Conservation (phyloP, 148 eudicot species). For the Chenopodium suecicum region DNA sequence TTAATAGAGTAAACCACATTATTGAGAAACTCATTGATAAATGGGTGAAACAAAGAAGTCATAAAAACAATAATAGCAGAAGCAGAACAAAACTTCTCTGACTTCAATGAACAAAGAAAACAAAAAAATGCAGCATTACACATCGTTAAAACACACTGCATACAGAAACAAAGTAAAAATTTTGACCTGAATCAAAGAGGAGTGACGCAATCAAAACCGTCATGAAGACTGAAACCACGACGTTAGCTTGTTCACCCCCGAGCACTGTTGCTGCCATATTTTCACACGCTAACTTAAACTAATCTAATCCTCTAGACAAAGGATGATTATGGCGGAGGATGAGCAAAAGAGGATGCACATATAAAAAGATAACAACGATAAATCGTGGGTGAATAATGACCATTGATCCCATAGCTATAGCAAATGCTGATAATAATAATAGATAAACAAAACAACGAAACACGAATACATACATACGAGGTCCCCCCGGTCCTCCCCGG, state of each 20-base stretch:
- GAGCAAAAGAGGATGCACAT: neutral
- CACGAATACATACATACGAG: neutral
- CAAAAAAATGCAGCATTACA: neutral
- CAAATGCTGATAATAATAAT: neutral
- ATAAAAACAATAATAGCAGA: neutral
- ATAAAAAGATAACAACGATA: constrained; percentile 13
- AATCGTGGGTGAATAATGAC: constrained; percentile 24
- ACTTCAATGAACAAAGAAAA: neutral
- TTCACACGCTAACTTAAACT: neutral
- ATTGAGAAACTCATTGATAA: neutral
- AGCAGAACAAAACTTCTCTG: neutral
- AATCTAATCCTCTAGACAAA: constrained; percentile 8
- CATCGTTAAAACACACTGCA: neutral
- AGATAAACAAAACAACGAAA: neutral
- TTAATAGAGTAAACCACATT: neutral
- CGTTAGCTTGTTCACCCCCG: neutral
- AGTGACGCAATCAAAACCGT: constrained; percentile 10
- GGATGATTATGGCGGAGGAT: constrained; percentile 1
- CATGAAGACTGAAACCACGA: constrained; percentile 6
- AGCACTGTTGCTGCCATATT: constrained; percentile 5
- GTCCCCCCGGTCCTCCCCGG: neutral
- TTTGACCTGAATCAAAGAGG: constrained; percentile 20
- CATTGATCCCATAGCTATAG: constrained; percentile 9
- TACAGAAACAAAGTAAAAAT: neutral
- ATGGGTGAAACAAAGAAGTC: neutral